Evolutionary conservation across 495 filamentous ascomycete species (phyloP), one percentile per base, ranked within the genome.

Genomic region (Penicillium soppii): DNA sequence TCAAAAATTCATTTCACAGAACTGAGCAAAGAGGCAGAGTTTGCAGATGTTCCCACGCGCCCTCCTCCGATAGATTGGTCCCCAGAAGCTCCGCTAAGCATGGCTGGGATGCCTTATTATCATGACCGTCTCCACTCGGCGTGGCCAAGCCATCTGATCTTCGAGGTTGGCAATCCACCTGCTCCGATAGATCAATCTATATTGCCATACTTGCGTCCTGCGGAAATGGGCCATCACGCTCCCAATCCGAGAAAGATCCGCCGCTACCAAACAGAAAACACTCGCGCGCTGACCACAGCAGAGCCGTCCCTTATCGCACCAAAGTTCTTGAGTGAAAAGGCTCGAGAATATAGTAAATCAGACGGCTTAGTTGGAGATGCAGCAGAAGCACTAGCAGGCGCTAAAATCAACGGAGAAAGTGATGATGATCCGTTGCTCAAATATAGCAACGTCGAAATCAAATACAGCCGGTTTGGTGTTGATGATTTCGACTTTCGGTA

Each of bases 401-500:
- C 73, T n/a, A 83, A 83, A 30, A 72, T 86, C 68, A 69, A 84
- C 65, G 70, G 78, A 75, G 63, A 87, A 71, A 71, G 79, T 70
- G 62, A 82, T 37, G 68, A 79, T 33, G 90, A 96, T 44, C 88
- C 92, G 19, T 85, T 94, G 2, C 76, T 86, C 2, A 87, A 91
- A 68, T 98, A 96, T 62, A 83, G 86, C 45, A 91, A 91, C 58
- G 84, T 95, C 4, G 90, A 97, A 66, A 97, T 97, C 67, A 96
- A 96, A 61, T 96, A 96, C 66, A 95, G 92, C 70, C 91, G 88
- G 65, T 97, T 95, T 71, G 92, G 94, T 9, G 90, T 99, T 2
- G 91, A 96, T 60, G 95, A 97, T 68, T 97, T 97, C 65, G 92
- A 98, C 67, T 98, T 98, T 72, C 83, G 84, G 88, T 96, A 70